A percentile compares a stretch with the other conserved stretches of the same genome.
phyloP scores from a whole-genome alignment of 2,329 filamentous ascomycete species.

The Aspergillus proliferans region DNA sequence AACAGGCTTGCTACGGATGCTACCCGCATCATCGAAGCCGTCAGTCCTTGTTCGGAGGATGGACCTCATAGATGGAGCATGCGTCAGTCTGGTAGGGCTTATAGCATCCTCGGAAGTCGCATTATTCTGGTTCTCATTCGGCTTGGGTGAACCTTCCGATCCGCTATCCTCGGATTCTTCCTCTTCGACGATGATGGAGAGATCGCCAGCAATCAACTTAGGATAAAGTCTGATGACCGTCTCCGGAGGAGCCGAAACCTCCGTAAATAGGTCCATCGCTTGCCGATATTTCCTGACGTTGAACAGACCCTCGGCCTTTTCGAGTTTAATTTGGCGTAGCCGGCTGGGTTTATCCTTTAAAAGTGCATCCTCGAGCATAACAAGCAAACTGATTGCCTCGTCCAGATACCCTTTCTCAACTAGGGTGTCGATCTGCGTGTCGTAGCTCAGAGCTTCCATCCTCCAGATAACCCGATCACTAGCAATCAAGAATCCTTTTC shows the following conservation, averaged over 20 bases:
- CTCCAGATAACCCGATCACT: constrained; percentile 92
- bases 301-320: constrained; percentile 83
- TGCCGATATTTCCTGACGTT: constrained; percentile 74
- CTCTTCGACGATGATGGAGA: constrained; percentile 58
- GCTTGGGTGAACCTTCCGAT: constrained; percentile 17
- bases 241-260: constrained; percentile 83
- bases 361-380: constrained; percentile 87
- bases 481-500: constrained; percentile 88
- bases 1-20: constrained; percentile 27
- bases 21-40: constrained; percentile 35
- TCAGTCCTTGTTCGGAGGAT: constrained; percentile 31
- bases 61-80: constrained; percentile 35
- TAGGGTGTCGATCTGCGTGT: constrained; percentile 78
- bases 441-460: constrained; percentile 89
- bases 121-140: constrained; percentile 22
- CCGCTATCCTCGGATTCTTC: constrained; percentile 30
- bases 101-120: constrained; percentile 19
- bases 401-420: constrained; percentile 70
- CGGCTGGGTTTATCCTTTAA: constrained; percentile 74
- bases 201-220: constrained; percentile 70
- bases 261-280: constrained; percentile 83
- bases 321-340: constrained; percentile 79
- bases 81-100: constrained; percentile 19
- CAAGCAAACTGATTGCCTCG: constrained; percentile 82
- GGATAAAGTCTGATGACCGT: constrained; percentile 82